Evolutionary conservation across 495 filamentous ascomycete genomes (phyloP), one percentile per base, ranked within the genome.

Genomic region (Tricharina praecox): DNA sequence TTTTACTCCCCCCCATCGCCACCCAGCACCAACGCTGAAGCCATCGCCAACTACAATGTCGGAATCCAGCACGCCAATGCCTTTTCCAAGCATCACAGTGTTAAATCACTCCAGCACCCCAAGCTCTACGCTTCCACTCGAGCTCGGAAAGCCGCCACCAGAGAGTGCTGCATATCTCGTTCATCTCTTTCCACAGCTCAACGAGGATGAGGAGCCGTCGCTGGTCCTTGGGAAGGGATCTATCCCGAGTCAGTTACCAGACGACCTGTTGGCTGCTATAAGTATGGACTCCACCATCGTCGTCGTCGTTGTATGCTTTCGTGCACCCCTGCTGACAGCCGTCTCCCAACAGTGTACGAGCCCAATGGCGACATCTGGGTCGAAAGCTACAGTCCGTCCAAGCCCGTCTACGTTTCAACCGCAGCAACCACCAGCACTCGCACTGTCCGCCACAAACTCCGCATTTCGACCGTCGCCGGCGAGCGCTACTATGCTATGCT

Each of bases 401-500:
- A 37, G 8, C 15, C 34, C 34, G 16, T 37, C 16, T 9, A 37
- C 16, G 34, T 37, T 18, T 18, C 15, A 11, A 37, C 34, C 15
- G 28, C 28, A 5, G 28, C 5, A 13, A 9, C 7, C 18, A 18
- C 34, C 8, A 37, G 15, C 34, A 32, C 28, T 7, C 34, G 34
- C 16, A 37, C 34, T 4, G 18, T 11, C 5, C 34, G 8, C 15
- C 7, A 4, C 8, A 37, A 37, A 37, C 16, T 18, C 8, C 8
- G 8, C 15, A 18, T 37, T 18, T 11, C 9, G 8, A 15, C 34
- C 9, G 16, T 18, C 8, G 16, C 4, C 34, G 5, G 9, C 9
- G 34, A 37, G 18, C 34, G 34, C 34, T 37, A 9, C 34, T 43
- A 43, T 43, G 8, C 7, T 21, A 24, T 43, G 10, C 39, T 43